Percentiles rank a stretch among this genome's conserved stretches.
Conservation (phyloP, 2,329 filamentous ascomycete species). For the Cladosporium colombiae region DNA sequence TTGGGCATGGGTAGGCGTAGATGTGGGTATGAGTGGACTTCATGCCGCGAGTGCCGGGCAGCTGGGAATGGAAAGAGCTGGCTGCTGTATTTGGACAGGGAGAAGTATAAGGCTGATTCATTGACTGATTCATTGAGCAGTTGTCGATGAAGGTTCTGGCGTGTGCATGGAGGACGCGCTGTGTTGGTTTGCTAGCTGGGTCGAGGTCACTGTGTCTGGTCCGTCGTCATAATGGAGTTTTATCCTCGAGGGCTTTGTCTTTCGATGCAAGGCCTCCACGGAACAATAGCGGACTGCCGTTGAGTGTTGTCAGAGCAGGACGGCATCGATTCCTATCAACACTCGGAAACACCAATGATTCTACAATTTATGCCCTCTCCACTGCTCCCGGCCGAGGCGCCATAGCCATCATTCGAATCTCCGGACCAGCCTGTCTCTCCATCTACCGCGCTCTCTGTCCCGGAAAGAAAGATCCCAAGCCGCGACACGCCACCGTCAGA, state of each 20-base stretch:
- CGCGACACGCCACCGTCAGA: conserved; percentile 69
- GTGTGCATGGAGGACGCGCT: conserved; percentile 8
- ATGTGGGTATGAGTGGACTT: not conserved
- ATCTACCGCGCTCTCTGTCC: conserved; percentile 68
- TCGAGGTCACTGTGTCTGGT: not conserved
- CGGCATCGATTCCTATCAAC: not conserved
- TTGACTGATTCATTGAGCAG: not conserved
- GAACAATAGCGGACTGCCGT: not conserved
- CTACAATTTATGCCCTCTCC: conserved; percentile 88
- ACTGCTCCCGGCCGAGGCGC: conserved; percentile 83
- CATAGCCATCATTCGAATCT: conserved; percentile 86
- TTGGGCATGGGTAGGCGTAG: not conserved
- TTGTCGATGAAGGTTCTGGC: conserved; percentile 14
- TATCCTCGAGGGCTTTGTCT: not conserved
- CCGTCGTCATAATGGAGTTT: not conserved
- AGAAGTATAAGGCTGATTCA: not conserved
- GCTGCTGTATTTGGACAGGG: too few species aligned
- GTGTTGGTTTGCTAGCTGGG: not conserved
- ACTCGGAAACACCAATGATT: not conserved
- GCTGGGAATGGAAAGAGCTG: not conserved
- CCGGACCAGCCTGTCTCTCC: conserved; percentile 71
- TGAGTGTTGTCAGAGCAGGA: not conserved
- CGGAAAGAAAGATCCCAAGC: conserved; percentile 53
- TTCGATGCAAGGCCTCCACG: not conserved
- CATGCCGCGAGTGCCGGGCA: too few species aligned